Percentiles rank a stretch among this genome's conserved stretches.
phyloP scores from a whole-genome alignment of 192 early-diverging fungal species.

The Podila minutissima region DNA sequence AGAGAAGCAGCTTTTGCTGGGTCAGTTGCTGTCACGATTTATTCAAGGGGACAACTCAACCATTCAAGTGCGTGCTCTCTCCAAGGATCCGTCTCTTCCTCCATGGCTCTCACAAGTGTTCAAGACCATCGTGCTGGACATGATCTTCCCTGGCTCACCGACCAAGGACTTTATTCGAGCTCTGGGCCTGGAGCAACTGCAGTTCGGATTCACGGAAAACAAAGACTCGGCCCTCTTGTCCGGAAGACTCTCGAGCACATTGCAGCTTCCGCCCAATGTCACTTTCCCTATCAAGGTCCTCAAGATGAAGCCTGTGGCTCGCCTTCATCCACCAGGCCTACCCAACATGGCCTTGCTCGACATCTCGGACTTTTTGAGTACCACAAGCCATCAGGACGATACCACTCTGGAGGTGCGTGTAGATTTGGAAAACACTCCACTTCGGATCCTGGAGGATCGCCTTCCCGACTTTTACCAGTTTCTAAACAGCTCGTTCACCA shows the following conservation, averaged over 20 bases:
- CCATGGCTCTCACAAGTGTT: slow-evolving; percentile 31
- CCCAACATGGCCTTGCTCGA: slow-evolving; percentile 20
- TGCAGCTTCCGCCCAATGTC: slow-evolving; percentile 44
- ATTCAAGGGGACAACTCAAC: slow-evolving; percentile 38
- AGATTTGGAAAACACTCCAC: slow-evolving; percentile 5
- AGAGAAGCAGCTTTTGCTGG: slow-evolving; percentile 35
- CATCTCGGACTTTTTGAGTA: slow-evolving; percentile 23
- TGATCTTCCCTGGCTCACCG: slow-evolving; percentile 41
- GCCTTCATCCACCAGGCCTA: slow-evolving; percentile 10
- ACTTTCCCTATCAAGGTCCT: slow-evolving; percentile 47
- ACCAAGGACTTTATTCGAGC: slow-evolving; percentile 35
- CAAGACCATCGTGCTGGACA: slow-evolving; percentile 36
- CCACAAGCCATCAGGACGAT: slow-evolving; percentile 29
- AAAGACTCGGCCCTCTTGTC: slow-evolving; percentile 15
- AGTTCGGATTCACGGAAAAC: slow-evolving; percentile 28
- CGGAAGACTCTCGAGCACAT: slow-evolving; percentile 24
- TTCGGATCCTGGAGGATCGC: slow-evolving; percentile 7
- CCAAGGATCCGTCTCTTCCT: slow-evolving; percentile 26
- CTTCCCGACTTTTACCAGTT: slow-evolving; percentile 32
- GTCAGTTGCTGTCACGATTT: slow-evolving; percentile 31
- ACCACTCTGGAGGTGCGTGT: slow-evolving; percentile 25
- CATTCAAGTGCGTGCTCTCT: slow-evolving; percentile 44
- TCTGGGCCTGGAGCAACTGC: slow-evolving; percentile 26
- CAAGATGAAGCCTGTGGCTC: slow-evolving; percentile 33
- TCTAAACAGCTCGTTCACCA: slow-evolving; percentile 27